A percentile compares a stretch with the other conserved stretches of the same genome.
These are phyloP conservation scores for Monilinia polystroma DNA, from an alignment of 2,329 filamentous ascomycete genomes.

Conservation along the genomic window DNA sequence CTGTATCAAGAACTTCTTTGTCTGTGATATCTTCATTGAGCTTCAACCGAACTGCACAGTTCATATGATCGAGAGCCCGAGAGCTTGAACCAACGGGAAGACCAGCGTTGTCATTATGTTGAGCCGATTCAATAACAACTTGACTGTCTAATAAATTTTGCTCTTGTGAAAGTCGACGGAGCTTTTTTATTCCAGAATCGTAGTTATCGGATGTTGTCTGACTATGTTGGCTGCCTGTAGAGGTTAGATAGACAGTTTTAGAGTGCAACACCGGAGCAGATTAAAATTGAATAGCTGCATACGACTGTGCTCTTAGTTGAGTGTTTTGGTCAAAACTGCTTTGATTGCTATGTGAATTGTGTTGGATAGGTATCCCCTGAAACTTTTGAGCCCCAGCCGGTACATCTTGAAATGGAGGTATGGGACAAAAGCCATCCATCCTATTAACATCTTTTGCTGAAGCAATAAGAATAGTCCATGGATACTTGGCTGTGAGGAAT, in stretches of 20 bases:
- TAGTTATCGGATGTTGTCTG: neutral
- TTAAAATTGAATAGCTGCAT: neutral
- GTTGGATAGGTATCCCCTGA: neutral
- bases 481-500: neutral
- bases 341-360: neutral
- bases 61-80: neutral
- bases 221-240: neutral
- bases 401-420: neutral
- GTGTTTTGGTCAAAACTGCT: neutral
- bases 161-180: neutral
- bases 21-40: neutral
- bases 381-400: neutral
- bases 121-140: neutral
- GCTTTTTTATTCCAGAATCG: neutral
- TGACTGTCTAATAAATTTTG: neutral
- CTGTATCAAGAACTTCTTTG: neutral
- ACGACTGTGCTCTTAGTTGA: too few species aligned
- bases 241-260: neutral
- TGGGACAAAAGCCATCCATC: neutral
- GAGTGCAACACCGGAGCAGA: neutral
- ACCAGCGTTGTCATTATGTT: neutral
- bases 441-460: neutral
- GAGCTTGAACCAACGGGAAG: neutral
- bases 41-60: neutral
- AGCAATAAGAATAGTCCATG: constrained; percentile 1